A percentile compares a stretch with the other conserved stretches of the same genome.
These are phyloP conservation scores for Arthrobotrys iridis DNA, from an alignment of 2,329 filamentous ascomycete genomes.

Conservation along the genomic window DNA sequence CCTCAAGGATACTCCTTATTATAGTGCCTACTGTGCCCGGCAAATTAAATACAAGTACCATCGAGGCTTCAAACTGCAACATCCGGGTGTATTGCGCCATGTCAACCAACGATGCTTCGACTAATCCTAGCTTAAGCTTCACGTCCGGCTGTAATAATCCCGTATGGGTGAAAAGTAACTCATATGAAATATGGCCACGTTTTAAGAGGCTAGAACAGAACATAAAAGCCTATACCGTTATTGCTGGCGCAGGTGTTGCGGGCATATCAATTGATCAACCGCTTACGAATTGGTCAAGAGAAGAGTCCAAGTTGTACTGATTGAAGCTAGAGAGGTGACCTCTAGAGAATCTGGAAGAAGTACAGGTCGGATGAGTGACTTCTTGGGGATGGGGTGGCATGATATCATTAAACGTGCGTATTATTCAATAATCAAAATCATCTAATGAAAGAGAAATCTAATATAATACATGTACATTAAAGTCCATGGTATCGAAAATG, in stretches of 20 bases:
- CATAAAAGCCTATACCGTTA: conserved; percentile 65
- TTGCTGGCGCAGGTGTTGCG: conserved; percentile 67
- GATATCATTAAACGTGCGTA: conserved; percentile 64
- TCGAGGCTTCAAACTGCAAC: neutral
- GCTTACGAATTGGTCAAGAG: conserved; percentile 68
- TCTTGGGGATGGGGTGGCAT: conserved; percentile 67
- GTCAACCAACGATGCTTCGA: neutral
- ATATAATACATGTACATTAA: neutral
- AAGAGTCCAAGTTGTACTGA: conserved; percentile 65
- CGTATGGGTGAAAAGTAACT: conserved; percentile 67
- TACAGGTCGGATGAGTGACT: conserved; percentile 67
- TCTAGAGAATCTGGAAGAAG: conserved; percentile 68
- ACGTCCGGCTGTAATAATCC: conserved; percentile 67
- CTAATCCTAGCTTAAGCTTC: conserved; percentile 55
- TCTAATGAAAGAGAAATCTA: neutral
- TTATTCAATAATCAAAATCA: neutral
- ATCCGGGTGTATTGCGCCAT: neutral
- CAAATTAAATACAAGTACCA: no score
- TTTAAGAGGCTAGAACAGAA: conserved; percentile 64
- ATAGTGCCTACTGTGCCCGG: no score
- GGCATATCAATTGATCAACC: conserved; percentile 65
- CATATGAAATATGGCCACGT: conserved; percentile 63
- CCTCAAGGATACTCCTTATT: no score
- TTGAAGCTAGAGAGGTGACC: conserved; percentile 68
- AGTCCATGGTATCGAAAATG: conserved; percentile 66